Evolutionary conservation across 257 asterid genomes (phyloP).

Genomic region (Petunia secreta): DNA sequence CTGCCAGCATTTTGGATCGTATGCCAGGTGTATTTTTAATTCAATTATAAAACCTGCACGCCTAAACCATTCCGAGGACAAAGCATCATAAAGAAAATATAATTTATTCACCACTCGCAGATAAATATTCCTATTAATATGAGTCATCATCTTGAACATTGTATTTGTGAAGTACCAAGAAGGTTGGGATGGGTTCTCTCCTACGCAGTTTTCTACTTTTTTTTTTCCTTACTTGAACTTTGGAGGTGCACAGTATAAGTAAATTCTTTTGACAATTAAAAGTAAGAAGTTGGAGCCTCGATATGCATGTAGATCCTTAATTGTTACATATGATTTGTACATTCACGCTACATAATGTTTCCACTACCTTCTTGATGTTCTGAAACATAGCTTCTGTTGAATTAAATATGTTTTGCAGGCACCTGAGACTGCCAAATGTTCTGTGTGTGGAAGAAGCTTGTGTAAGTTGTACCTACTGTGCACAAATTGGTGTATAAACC

Average conservation of each 20-base stretch:
- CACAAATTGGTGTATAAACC: neutral
- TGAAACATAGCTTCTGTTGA: neutral
- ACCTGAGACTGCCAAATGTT: slow-evolving; percentile 69
- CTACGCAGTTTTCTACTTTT: neutral
- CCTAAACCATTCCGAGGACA: neutral
- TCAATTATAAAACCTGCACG: neutral
- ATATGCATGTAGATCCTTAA: neutral
- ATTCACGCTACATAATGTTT: neutral
- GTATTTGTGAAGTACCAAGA: neutral
- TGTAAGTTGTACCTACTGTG: slow-evolving; percentile 58
- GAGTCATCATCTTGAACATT: neutral
- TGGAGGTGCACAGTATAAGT: neutral
- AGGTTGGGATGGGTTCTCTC: slow-evolving; percentile 2
- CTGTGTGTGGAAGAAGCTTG: slow-evolving; percentile 79
- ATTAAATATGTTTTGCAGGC: slow-evolving; percentile 56
- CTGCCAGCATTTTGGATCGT: slow-evolving; percentile 71
- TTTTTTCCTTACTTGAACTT: neutral
- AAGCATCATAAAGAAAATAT: neutral
- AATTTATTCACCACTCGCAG: neutral
- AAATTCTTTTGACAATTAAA: neutral
- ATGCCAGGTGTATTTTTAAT: slow-evolving; percentile 62
- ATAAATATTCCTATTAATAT: neutral
- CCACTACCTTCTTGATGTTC: slow-evolving; percentile 17
- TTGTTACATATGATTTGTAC: slow-evolving; percentile 14
- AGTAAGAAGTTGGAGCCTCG: slow-evolving; percentile 16